A percentile compares a stretch with the other conserved stretches of the same genome.
phyloP scores from a whole-genome alignment of 495 filamentous ascomycete genomes.

The Entonaema liquescens region DNA sequence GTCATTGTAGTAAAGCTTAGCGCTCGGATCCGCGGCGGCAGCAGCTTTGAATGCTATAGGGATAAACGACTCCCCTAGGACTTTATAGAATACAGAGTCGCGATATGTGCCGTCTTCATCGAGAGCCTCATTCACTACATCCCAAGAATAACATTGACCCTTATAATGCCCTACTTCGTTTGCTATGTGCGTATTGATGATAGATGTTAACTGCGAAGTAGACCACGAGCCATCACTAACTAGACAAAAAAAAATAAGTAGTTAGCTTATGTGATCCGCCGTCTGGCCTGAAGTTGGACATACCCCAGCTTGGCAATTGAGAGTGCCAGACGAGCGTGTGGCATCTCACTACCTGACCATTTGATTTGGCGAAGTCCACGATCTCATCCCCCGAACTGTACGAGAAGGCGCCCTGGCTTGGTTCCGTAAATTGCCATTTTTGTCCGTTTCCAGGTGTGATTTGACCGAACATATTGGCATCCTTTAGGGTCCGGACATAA shows the following conservation, averaged over 20 bases:
- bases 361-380: slow-evolving; percentile 58
- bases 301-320: slow-evolving; percentile 66
- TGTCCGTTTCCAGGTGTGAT: slow-evolving; percentile 67
- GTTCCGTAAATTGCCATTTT: slow-evolving; percentile 62
- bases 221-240: too few species aligned
- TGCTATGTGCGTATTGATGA: too few species aligned
- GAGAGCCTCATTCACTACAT: slow-evolving; percentile 77
- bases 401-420: slow-evolving; percentile 55
- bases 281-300: too few species aligned
- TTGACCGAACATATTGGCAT: slow-evolving; percentile 66
- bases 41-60: slow-evolving; percentile 64
- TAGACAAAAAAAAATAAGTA: too few species aligned
- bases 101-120: slow-evolving; percentile 73
- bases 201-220: too few species aligned
- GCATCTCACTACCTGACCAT: slow-evolving; percentile 58
- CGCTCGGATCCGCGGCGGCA: slow-evolving; percentile 62
- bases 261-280: too few species aligned
- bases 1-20: slow-evolving; percentile 75
- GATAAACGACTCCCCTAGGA: slow-evolving; percentile 67
- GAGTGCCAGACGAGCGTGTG: slow-evolving; percentile 71
- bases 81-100: slow-evolving; percentile 62
- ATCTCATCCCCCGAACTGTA: slow-evolving; percentile 61
- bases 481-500: slow-evolving; percentile 20
- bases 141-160: slow-evolving; percentile 56
- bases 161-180: too few species aligned